Base-by-base conservation (phyloP, 2,329 filamentous ascomycete genomes). In the Triangularia verruculosa region DNA sequence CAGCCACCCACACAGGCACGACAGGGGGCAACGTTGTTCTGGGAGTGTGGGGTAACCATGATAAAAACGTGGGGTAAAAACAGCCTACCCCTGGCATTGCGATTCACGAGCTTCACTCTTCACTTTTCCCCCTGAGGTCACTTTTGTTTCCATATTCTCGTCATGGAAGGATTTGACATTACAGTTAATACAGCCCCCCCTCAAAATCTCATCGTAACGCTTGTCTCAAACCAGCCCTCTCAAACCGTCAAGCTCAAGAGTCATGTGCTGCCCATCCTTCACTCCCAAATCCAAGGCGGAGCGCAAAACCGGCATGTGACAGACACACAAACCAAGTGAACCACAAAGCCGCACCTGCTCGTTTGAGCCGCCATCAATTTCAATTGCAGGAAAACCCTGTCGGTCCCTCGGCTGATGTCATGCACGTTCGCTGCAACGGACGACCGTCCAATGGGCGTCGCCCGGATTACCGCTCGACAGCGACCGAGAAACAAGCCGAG, bases 391-490 rank as follows among this genome's bases (percentile, higher is more conserved):
- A 25, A 53, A 57, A 57, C n/a, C n/a, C n/a, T 54, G 62, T 27
- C 61, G 43, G 58, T 57, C 55, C 66, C 66, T 66, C 65, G 66
- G 67, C 64, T 70, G 68, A 70, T 70, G 68, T 70, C 68, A 70
- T 70, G 64, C 61, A 57, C 34, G 27, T 27, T 12, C 15, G 24
- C 43, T 32, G n/a, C n/a, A 24, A 28, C n/a, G n/a, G n/a, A n/a
- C n/a, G n/a, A 20, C 20, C 22, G 8, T 27, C 66, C 68, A 67
- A 67, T 66, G 57, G 43, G 39, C 39, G 43, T 30, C 57, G 25
- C 32, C 57, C 20, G 56, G 61, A 62, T 69, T 65, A 58, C 63
- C 28, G 55, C 34, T 39, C 13, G 34, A 39, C 12, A 5, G 39
- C n/a, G n/a, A 43, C 24, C 4, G 9, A 20, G 3, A n/a, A 20